Evolutionary conservation across 176 grass and related monocot genomes (phyloP).

Genomic region (Microstegium vimineum): DNA sequence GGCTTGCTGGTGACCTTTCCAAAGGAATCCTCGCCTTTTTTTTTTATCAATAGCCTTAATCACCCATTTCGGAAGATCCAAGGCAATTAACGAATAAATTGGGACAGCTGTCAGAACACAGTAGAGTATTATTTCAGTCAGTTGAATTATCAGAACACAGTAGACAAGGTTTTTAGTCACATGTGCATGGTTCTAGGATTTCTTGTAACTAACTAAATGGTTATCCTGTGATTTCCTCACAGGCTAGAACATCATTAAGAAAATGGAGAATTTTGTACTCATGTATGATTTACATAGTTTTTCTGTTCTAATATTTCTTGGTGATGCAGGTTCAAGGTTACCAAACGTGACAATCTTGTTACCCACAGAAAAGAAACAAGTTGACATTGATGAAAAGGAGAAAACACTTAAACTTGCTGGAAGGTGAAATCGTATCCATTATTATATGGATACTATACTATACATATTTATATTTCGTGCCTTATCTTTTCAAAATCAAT

Average conservation of each 20-base stretch:
- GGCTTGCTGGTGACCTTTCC: too few species aligned
- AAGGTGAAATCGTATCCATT: slow-evolving; percentile 52
- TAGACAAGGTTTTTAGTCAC: background rate
- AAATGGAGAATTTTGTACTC: background rate
- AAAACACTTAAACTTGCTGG: slow-evolving; percentile 80
- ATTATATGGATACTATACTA: background rate
- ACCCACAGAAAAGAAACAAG: slow-evolving; percentile 71
- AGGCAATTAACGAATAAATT: too few species aligned
- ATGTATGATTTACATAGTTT: background rate
- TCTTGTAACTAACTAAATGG: background rate
- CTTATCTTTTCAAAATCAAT: background rate
- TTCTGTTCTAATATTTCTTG: slow-evolving; percentile 31
- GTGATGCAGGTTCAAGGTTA: slow-evolving; percentile 72
- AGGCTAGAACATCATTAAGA: background rate
- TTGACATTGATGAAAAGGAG: slow-evolving; percentile 61
- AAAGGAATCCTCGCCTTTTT: too few species aligned
- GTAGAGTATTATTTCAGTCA: background rate
- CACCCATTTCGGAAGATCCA: too few species aligned
- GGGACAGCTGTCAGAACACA: too few species aligned
- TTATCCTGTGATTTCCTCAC: background rate
- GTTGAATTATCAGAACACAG: background rate
- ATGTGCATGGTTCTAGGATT: background rate
- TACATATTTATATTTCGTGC: slow-evolving; percentile 2
- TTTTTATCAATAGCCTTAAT: too few species aligned
- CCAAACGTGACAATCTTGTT: slow-evolving; percentile 79